Base-by-base conservation (phyloP, 164 flowering plant species). In the Vitis amurensis region DNA sequence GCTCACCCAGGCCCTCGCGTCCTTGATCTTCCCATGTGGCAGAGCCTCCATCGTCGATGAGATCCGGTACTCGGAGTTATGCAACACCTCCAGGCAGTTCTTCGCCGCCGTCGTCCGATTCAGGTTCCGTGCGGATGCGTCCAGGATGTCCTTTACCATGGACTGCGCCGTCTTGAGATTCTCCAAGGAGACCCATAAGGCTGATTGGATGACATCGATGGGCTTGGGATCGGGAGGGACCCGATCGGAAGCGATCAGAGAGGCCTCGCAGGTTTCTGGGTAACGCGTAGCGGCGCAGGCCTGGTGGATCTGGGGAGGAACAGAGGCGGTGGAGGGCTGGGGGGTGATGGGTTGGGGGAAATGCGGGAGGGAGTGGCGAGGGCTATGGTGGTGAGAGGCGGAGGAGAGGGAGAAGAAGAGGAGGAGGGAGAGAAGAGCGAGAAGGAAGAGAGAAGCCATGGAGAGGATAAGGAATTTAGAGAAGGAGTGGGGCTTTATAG, bases 1-100 rank as follows among this genome's bases (percentile, higher is more conserved):
- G 79, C 89, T 84, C 73, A 82, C 63, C 96, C 94, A 95, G 0
- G 98, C 94, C 3, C 94, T 82, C 0, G 84, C 85, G 78, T 90
- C 91, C 75, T 88, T 91, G 68, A 56, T 64, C 53, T 69, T 70
- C 56, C 84, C 85, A 19, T 75, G 72, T n/a, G 83, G 67, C 50
- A 87, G 60, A 0, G 81, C 78, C 2, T 62, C 80, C 27, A 7
- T 44, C 9, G 85, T 23, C 5, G 76, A 59, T 1, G 74, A 16
- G 55, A 75, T 55, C 27, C 98, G 74, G 79, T 72, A 64, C 17
- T 66, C 71, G 15, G 97, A 81, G 67, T 79, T 71, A 15, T 16
- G 11, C 31, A 95, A 75, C 37, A 70, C 60, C 73, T 90, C 88
- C 6, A 85, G 29, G 73, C 99, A 93, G 74, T 57, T 84, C 0